Conservation (phyloP, 148 eudicot species). For the Fagopyrum esculentum region DNA sequence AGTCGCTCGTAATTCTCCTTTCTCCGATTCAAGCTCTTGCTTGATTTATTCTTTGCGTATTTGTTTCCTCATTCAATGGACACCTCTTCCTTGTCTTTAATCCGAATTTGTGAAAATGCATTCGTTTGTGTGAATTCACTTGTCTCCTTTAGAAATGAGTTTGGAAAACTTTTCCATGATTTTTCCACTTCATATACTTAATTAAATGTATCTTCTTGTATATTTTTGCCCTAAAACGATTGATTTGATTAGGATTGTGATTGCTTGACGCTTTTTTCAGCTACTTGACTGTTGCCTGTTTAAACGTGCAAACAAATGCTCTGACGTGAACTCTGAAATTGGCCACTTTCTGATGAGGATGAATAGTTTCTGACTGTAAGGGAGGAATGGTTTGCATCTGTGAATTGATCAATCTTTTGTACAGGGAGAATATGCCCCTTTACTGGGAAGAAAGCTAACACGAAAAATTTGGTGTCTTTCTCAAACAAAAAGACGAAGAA, state of each 20-base stretch:
- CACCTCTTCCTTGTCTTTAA: not conserved
- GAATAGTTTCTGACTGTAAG: not conserved
- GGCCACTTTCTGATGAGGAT: not conserved
- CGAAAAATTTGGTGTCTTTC: conserved; percentile 67
- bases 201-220: not conserved
- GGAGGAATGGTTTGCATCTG: not conserved
- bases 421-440: conserved; percentile 91
- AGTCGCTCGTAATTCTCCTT: conserved; percentile 4
- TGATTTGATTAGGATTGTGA: no score
- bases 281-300: not conserved
- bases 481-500: conserved; percentile 84
- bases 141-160: not conserved
- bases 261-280: not conserved
- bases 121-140: not conserved
- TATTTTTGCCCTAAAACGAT: not conserved
- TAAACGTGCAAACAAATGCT: not conserved
- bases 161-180: no score
- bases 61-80: not conserved
- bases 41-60: not conserved
- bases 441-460: conserved; percentile 91
- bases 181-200: no score
- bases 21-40: not conserved
- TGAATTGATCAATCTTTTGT: conserved; percentile 9
- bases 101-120: not conserved
- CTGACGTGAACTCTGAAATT: not conserved